Percentiles rank a stretch among this genome's conserved stretches.
Evolutionary conservation across 2,329 filamentous ascomycete species (phyloP).

Genomic region (Pleomassaria siparia): DNA sequence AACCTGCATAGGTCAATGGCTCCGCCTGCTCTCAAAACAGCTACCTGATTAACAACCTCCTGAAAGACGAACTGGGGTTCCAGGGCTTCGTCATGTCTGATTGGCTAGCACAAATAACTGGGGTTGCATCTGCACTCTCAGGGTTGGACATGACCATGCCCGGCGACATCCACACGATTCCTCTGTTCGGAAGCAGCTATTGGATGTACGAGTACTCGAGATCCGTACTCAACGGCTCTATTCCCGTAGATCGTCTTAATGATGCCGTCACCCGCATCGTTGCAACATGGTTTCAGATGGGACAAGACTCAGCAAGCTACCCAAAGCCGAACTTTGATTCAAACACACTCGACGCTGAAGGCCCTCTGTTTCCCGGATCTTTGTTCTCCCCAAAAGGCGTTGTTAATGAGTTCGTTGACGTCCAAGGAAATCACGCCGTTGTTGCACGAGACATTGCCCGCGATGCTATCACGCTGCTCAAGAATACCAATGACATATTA

Average conservation of each 20-base stretch:
- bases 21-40: conserved; percentile 70
- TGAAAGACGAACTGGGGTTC: conserved; percentile 86
- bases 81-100: conserved; percentile 88
- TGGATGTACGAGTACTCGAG: conserved; percentile 77
- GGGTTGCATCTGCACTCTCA: conserved; percentile 75
- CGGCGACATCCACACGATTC: conserved; percentile 62
- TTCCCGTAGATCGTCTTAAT: conserved; percentile 79
- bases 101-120: conserved; percentile 82
- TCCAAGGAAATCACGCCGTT: conserved; percentile 55
- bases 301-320: conserved; percentile 40
- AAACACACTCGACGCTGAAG: conserved; percentile 37
- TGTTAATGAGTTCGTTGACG: conserved; percentile 70
- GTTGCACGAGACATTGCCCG: conserved; percentile 55
- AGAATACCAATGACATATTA: conserved; percentile 61
- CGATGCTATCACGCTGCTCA: conserved; percentile 61
- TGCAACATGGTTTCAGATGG: conserved; percentile 75
- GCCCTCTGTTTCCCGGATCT: conserved; percentile 39
- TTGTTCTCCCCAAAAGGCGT: conserved; percentile 61
- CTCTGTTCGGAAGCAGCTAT: conserved; percentile 49
- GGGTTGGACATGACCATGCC: conserved; percentile 84
- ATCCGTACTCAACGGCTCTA: conserved; percentile 76
- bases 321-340: conserved; percentile 48
- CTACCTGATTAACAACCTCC: conserved; percentile 77
- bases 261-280: conserved; percentile 87
- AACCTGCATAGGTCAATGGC: conserved; percentile 43